These are phyloP conservation scores for Royoungia palumana DNA, from an alignment of 768 basidiomycete genomes.

Conservation along the genomic window DNA sequence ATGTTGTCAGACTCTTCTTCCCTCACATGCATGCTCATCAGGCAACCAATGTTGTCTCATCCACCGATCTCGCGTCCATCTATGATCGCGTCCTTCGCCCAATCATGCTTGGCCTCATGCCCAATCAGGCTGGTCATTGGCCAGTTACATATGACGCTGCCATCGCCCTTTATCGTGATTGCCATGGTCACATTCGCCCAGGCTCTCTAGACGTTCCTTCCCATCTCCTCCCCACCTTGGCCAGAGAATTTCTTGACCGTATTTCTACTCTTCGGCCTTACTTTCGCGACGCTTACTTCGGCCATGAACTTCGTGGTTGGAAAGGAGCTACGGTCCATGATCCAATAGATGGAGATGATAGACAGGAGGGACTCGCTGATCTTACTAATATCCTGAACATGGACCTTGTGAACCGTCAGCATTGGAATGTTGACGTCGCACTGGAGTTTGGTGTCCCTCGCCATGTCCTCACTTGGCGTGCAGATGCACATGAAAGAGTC, in stretches of 20 bases:
- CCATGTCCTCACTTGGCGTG: neutral
- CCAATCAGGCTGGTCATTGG: slow-evolving; percentile 3
- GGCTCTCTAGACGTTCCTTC: neutral
- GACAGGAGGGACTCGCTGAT: neutral
- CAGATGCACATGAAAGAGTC: neutral
- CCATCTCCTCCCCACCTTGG: neutral
- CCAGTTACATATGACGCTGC: neutral
- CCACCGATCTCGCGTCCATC: neutral
- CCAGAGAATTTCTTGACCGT: neutral
- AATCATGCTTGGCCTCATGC: slow-evolving; percentile 1
- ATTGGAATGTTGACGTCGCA: neutral
- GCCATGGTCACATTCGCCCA: neutral
- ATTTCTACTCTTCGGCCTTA: neutral
- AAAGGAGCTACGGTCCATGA: slow-evolving; percentile 2
- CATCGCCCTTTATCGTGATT: neutral
- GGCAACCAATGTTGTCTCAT: neutral
- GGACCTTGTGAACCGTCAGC: neutral
- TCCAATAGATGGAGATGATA: neutral
- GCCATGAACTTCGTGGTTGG: slow-evolving; percentile 3
- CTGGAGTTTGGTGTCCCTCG: neutral
- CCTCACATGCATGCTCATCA: neutral
- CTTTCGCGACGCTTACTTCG: slow-evolving; percentile 5
- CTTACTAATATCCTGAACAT: neutral
- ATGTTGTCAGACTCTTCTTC: slow-evolving; percentile 1
- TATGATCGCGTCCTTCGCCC: slow-evolving; percentile 2